Base-by-base conservation (phyloP, 1,284 basidiomycete species). In the Puccinia coronata region DNA sequence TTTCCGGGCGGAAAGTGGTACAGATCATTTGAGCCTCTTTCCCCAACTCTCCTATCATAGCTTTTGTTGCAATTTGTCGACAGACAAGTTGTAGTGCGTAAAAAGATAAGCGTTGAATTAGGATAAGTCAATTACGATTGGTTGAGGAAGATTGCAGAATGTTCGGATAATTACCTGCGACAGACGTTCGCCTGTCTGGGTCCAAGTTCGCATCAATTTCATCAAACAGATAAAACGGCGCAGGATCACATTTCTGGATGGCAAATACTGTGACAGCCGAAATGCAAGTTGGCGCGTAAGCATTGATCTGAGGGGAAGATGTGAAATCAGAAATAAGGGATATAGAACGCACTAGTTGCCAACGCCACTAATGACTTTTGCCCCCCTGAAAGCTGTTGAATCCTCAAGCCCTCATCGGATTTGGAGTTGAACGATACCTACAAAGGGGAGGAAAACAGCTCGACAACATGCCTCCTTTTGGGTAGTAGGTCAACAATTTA, bases 221-320 rank as follows among this genome's bases (percentile, higher is more conserved):
- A 86, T 99, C 97, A 85, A 99, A 99, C n/a, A 99, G 89, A 87
- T 99, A 99, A 88, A 99, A 99, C 0, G 97, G 97, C 0, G 97
- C 97, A 0, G 97, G 97, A 85, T 99, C 97, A 86, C 96, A 98
- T 87, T 97, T 98, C 86, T 99, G 97, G 84, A 99, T 99, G 11
- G 96, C 95, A 85, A 99, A 99, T 25, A 99, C 96, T 92, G 84
- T 0, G 20, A 16, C n/a, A 36, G 11, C 12, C 28, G 51, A 25
- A 51, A 49, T 39, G 18, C 20, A 31, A 43, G 41, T 12, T 31
- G 14, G 9, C 6, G 57, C 31, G 49, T 55, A 39, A 57, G 71
- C 47, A 51, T 31, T 51, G 28, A 20, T 36, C 16, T 1, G n/a
- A 49, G 20, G 28, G 14, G 4, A 71, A 49, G 39, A 61, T 5